phyloP scores from a whole-genome alignment of 495 filamentous ascomycete species.

The Cercophora samala region DNA sequence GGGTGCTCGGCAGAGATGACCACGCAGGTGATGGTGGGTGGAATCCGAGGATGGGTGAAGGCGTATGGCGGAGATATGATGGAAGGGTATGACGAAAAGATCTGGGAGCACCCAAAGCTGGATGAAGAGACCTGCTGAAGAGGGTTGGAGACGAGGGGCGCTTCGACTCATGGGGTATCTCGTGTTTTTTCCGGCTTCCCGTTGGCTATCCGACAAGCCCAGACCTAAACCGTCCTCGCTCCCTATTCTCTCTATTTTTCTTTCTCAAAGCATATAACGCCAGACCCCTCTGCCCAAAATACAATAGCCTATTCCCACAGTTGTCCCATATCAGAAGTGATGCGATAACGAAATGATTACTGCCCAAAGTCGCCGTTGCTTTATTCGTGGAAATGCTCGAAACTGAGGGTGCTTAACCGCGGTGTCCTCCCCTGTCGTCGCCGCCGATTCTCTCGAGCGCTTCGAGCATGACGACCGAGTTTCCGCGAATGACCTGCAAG shows the following conservation, averaged over 20 bases:
- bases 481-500: conserved; percentile 71
- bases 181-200: conserved; percentile 11
- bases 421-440: conserved; percentile 36
- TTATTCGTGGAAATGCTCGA: neutral
- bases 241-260: conserved; percentile 3
- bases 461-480: conserved; percentile 95
- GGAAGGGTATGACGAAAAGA: conserved; percentile 47
- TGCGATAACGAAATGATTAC: conserved; percentile 3
- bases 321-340: conserved; percentile 6
- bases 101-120: conserved; percentile 38
- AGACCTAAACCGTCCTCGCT: neutral
- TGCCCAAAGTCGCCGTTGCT: neutral
- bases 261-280: conserved; percentile 17
- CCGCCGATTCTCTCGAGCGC: conserved; percentile 60
- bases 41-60: conserved; percentile 50
- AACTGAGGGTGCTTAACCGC: neutral
- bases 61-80: conserved; percentile 43
- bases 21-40: conserved; percentile 45
- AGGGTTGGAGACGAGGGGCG: too few species aligned
- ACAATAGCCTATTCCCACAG: conserved; percentile 11
- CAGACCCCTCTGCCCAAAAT: conserved; percentile 10
- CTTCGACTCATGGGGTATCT: conserved; percentile 30
- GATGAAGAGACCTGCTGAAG: neutral
- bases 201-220: neutral
- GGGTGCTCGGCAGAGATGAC: conserved; percentile 26